Base-by-base conservation (phyloP, 805 yeast species). In the baker's yeast (Saccharomyces cerevisiae) region DNA sequence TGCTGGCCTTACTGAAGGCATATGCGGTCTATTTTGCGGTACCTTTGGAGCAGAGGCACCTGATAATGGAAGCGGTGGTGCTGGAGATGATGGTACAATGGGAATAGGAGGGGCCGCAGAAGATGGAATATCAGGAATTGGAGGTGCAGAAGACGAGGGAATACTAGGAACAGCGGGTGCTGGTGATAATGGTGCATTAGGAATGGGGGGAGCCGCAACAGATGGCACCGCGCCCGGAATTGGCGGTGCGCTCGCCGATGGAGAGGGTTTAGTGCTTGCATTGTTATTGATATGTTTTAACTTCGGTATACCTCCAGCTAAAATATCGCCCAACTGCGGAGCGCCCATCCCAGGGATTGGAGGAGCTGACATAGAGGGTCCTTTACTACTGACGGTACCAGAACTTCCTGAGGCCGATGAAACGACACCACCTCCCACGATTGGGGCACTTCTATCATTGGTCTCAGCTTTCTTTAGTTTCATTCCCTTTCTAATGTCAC, bases 231-330 rank as follows among this genome's bases (percentile, higher is more conserved):
- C 48, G 5, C 59, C 49, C 3, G 66, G 62, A 13, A 60, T 49
- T 10, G 63, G 54, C 4, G 63, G 59, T 8, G 51, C 49, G 4
- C 41, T 11, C 11, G 28, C n/a, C 28, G 50, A 29, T 17, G 51
- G 24, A 32, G 52, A 32, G 2, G 51, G 11, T 14, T n/a, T 46
- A 3, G 14, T n/a, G n/a, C 56, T 46, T 14, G 67, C 2, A 59
- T 52, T 24, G 66, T 72, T 73, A n/a, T 64, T 68, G 41, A 76
- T 64, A 55, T 79, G 79, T 55, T 79, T 81, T 57, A 87, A 74
- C 62, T 85, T 85, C 6, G 95, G 94, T 69, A 88, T 76, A 1
- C 95, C 95, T 5, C 85, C 88, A 2, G 94, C 89, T 24, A 69
- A 54, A 21, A 68, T 63, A 53, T 66, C 71, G 47, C 69, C 70